Evolutionary conservation across 2,329 filamentous ascomycete species (phyloP), one percentile per base, ranked within the genome.

Genomic region (Meredithiella fracta): DNA sequence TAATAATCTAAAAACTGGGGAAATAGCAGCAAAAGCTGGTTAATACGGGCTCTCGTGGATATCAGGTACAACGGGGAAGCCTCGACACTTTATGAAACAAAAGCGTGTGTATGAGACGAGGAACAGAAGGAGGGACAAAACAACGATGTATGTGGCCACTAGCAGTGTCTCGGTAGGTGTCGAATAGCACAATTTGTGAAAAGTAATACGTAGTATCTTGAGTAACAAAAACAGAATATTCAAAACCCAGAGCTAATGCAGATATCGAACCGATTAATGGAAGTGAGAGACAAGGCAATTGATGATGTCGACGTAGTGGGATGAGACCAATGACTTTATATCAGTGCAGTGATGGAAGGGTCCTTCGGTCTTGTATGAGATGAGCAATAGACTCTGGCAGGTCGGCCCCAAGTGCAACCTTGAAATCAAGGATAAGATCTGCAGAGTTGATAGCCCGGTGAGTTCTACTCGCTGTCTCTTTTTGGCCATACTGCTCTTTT

Each of bases 381-480:
- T 47, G 44, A 49, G 44, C 22, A 20, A 49, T 49, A 23, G 44
- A 23, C 15, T 54, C n/a, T n/a, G 20, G 14, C 6, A 54, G 15
- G 53, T 23, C 44, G 29, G 29, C 5, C 29, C n/a, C n/a, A 54
- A 29, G 53, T 54, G 26, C 40, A 54, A 54, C 53, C 53, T 54
- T 54, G 53, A 23, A 37, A 37, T 17, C 26, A 54, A 29, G 29
- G 40, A 25, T 37, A 47, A 54, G 53, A 54, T 54, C 42, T 54
- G 53, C 53, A 49, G 53, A 25, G 47, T 52, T 34, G 29, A 26
- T 38, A 38, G 29, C 50, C 50, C 29, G 31, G 50, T 29, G 50
- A 52, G 26, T 20, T 52, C 50, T 8, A 52, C 31, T 52, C 15
- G 20, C 20, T 20, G 50, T 22, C 29, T 34, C n/a, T 47, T 20